Evolutionary conservation across 2,329 filamentous ascomycete species (phyloP).

Genomic region (Canariomyces notabilis): DNA sequence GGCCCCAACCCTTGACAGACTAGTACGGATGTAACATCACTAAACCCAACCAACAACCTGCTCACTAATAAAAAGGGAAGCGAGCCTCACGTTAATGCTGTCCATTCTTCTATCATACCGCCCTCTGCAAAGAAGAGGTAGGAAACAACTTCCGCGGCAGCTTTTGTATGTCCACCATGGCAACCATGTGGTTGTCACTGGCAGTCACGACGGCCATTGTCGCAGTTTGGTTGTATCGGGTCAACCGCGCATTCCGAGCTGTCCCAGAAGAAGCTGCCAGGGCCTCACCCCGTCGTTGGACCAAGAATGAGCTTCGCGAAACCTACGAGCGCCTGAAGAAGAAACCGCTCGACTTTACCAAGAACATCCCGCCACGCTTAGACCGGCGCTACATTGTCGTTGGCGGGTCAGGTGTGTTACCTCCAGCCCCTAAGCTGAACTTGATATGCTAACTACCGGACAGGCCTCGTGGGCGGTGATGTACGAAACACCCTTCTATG

Average conservation of each 20-base stretch:
- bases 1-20: no score
- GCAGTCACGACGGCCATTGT: slow-evolving; percentile 1
- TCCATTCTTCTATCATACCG: no score
- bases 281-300: slow-evolving; percentile 34
- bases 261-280: slow-evolving; percentile 34
- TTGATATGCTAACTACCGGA: slow-evolving; percentile 7
- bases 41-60: no score
- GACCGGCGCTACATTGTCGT: slow-evolving; percentile 42
- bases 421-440: background rate
- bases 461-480: slow-evolving; percentile 51
- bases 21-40: no score
- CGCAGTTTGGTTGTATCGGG: slow-evolving; percentile 31
- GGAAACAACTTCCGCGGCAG: no score
- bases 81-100: no score
- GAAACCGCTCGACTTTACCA: slow-evolving; percentile 35
- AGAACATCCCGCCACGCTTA: slow-evolving; percentile 36
- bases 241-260: slow-evolving; percentile 34
- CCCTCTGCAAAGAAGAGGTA: no score
- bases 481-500: slow-evolving; percentile 15
- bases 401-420: slow-evolving; percentile 40
- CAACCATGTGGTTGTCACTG: background rate
- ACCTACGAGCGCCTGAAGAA: slow-evolving; percentile 33
- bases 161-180: background rate
- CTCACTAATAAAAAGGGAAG: no score
- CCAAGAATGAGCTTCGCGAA: slow-evolving; percentile 31